phyloP scores from a whole-genome alignment of 345 rosid species.

The Linum usitatissimum region DNA sequence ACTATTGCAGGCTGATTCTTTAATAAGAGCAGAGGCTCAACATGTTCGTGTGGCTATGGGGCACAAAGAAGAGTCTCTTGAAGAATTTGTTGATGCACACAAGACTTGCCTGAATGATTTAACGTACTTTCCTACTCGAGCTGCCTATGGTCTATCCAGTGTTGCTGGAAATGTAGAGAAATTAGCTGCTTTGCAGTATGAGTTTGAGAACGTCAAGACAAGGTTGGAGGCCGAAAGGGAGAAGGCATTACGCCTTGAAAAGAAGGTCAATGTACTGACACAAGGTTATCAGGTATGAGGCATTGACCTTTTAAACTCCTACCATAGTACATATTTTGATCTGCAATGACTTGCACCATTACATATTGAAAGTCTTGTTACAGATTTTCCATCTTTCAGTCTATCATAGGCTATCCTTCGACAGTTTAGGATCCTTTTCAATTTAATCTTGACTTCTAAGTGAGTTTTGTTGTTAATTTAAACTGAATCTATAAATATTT shows the following conservation, averaged over 20 bases:
- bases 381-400: not conserved
- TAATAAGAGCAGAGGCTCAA: conserved; percentile 62
- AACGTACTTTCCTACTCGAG: conserved; percentile 89
- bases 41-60: conserved; percentile 78
- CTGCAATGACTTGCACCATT: not conserved
- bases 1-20: conserved; percentile 47
- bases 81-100: conserved; percentile 83
- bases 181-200: conserved; percentile 71
- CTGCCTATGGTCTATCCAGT: conserved; percentile 81
- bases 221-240: conserved; percentile 75
- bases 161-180: conserved; percentile 89
- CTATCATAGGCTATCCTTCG: not conserved
- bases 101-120: conserved; percentile 80
- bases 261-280: conserved; percentile 67
- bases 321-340: not conserved
- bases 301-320: not conserved
- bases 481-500: not conserved
- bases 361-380: not conserved
- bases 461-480: not conserved
- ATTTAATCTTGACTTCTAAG: not conserved
- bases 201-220: conserved; percentile 58
- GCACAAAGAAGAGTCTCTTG: conserved; percentile 73
- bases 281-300: conserved; percentile 86
- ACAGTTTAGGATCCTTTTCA: not conserved
- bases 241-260: conserved; percentile 75